Percentiles rank a stretch among this genome's conserved stretches.
phyloP scores from a whole-genome alignment of 2,329 filamentous ascomycete genomes.

The Ophiocordyceps camponoti-floridani region DNA sequence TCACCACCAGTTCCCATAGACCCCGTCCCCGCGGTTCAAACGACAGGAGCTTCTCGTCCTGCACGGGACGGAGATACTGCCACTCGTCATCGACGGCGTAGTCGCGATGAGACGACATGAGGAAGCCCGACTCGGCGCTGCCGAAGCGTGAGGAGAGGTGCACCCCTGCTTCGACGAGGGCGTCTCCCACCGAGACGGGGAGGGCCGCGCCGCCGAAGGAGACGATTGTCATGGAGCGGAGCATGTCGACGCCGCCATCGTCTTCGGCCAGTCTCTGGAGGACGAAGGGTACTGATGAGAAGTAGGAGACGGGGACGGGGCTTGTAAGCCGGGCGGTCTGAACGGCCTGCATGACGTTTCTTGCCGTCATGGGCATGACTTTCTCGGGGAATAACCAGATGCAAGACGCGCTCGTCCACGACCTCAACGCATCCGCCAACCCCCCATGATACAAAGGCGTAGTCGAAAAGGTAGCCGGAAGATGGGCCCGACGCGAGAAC shows the following conservation, averaged over 20 bases:
- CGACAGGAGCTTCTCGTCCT: constrained; percentile 11
- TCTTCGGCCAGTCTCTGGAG: constrained; percentile 32
- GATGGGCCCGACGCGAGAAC: constrained; percentile 14
- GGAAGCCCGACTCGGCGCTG: constrained; percentile 47
- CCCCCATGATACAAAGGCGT: constrained; percentile 51
- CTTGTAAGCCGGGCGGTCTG: constrained; percentile 12
- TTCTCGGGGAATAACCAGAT: constrained; percentile 46
- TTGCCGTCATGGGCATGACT: constrained; percentile 33
- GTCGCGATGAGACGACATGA: constrained; percentile 42
- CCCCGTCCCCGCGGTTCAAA: constrained; percentile 26
- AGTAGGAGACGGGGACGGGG: constrained; percentile 27
- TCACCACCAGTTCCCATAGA: constrained; percentile 36
- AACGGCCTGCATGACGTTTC: constrained; percentile 31
- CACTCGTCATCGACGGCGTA: constrained; percentile 36
- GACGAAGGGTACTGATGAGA: constrained; percentile 43
- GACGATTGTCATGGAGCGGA: constrained; percentile 38
- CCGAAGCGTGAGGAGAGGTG: constrained; percentile 45
- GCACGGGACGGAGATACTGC: constrained; percentile 35
- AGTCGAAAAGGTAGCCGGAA: constrained; percentile 39
- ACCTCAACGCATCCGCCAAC: constrained; percentile 41
- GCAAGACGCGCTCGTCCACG: constrained; percentile 39
- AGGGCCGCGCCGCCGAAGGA: constrained; percentile 46
- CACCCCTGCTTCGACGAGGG: constrained; percentile 28
- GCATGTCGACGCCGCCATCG: constrained; percentile 17
- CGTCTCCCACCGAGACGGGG: constrained; percentile 30